Percentiles rank a stretch among this genome's conserved stretches.
Evolutionary conservation across 1,284 basidiomycete species (phyloP).

Genomic region (Fomes fomentarius): DNA sequence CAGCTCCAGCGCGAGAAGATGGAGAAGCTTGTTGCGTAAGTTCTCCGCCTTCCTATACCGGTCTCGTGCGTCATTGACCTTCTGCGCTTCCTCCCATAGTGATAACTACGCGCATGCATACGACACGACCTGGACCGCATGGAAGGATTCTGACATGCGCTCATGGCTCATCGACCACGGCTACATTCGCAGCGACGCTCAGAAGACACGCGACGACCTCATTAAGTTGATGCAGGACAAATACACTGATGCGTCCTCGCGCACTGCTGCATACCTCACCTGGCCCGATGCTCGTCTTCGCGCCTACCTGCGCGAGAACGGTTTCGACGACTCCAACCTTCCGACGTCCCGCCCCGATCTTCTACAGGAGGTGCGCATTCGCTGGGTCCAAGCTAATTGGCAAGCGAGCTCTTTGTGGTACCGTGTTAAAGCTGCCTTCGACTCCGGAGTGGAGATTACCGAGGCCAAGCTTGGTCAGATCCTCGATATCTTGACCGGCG

Average conservation of each 20-base stretch:
- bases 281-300: slow-evolving; percentile 91
- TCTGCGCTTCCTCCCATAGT: slow-evolving; percentile 34
- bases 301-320: slow-evolving; percentile 77
- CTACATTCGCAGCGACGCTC: slow-evolving; percentile 67
- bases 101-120: slow-evolving; percentile 77
- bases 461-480: slow-evolving; percentile 64
- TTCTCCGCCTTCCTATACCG: neutral
- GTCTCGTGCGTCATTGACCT: neutral
- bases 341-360: slow-evolving; percentile 70
- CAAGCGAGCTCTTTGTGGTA: slow-evolving; percentile 56
- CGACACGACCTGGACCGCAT: slow-evolving; percentile 71
- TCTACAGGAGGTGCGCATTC: slow-evolving; percentile 79
- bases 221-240: slow-evolving; percentile 69
- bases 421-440: slow-evolving; percentile 63
- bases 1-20: slow-evolving; percentile 78
- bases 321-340: slow-evolving; percentile 67
- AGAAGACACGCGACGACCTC: slow-evolving; percentile 76
- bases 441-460: slow-evolving; percentile 63
- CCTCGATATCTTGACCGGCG: slow-evolving; percentile 48
- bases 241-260: slow-evolving; percentile 47
- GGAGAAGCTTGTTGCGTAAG: slow-evolving; percentile 68
- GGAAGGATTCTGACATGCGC: slow-evolving; percentile 80
- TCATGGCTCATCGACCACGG: slow-evolving; percentile 80
- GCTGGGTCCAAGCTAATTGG: slow-evolving; percentile 53
- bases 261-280: slow-evolving; percentile 68